Evolutionary conservation across 768 basidiomycete genomes (phyloP), one percentile per base, ranked within the genome.

Genomic region (Amanita thiersii): DNA sequence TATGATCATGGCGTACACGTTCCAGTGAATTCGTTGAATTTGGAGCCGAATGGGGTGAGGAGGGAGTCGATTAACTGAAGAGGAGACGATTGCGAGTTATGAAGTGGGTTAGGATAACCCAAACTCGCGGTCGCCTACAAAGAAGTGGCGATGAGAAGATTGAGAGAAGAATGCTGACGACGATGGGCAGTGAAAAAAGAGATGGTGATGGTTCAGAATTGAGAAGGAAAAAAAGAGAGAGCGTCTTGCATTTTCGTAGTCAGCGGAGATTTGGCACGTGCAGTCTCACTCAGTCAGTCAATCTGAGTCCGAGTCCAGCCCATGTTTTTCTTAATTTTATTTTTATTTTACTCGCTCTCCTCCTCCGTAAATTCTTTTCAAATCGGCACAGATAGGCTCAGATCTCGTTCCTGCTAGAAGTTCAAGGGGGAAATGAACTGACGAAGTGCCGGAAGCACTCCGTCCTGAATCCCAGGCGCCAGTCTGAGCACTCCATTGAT

Each of bases 1-100:
- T 56, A 61, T 64, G 50, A 63, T 63, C 65, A 68, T 68, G 59
- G 55, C 59, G 64, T 54, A 61, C 59, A 56, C 55, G 58, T 61
- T 62, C 56, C 58, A 60, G 52, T 48, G 49, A 55, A 45, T 48
- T 52, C 59, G 56, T 52, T 48, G n/a, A n/a, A n/a, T n/a, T 17
- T 12, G 19, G 15, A 29, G n/a, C 39, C 29, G 26, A 11, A 46
- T 38, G 43, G 20, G 38, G 24, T 37, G 36, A 49, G 43, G n/a
- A n/a, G n/a, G n/a, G n/a, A n/a, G n/a, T n/a, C n/a, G n/a, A n/a
- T n/a, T n/a, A n/a, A n/a, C n/a, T n/a, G n/a, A n/a, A 15, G 30
- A 19, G 18, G 19, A 25, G 14, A 20, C 25, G 23, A 7, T 24
- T n/a, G 24, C 17, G 52, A 54, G 55, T 50, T 40, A 37, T 10